phyloP scores from a whole-genome alignment of 345 rosid genomes.

The Eucalyptus regnans region DNA sequence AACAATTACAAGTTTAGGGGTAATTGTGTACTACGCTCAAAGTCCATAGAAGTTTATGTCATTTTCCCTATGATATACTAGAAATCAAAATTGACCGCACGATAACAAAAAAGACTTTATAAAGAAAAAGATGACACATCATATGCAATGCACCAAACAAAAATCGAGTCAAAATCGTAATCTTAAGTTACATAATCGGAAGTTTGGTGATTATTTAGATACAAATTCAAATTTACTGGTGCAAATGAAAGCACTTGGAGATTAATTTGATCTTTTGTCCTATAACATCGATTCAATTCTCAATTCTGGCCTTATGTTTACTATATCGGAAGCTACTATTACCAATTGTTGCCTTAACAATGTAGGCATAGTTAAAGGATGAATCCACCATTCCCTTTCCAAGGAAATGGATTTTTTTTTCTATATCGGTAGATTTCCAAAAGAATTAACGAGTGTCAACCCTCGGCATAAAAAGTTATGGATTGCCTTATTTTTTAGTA shows the following conservation, averaged over 20 bases:
- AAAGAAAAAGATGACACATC: not conserved
- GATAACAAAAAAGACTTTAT: not conserved
- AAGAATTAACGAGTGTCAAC: not conserved
- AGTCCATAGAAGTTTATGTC: not conserved
- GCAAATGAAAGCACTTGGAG: not conserved
- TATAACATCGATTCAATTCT: not conserved
- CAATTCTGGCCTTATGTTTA: not conserved
- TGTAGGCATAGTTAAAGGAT: not conserved
- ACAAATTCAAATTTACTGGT: not conserved
- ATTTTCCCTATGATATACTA: not conserved
- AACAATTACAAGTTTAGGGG: not conserved
- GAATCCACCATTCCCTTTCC: not conserved
- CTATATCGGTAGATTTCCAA: not conserved
- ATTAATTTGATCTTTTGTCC: not conserved
- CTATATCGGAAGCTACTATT: not conserved
- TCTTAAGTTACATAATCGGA: not conserved
- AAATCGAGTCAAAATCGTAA: too few relatives aligned
- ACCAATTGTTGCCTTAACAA: not conserved
- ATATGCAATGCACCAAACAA: not conserved
- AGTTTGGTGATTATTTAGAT: accelerated
- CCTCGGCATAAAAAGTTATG: not conserved
- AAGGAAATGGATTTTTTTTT: not conserved
- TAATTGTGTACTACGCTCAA: not conserved
- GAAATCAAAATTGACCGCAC: not conserved
- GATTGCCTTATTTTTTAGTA: not conserved